phyloP scores from a whole-genome alignment of 2,329 filamentous ascomycete genomes.

The Mollisia scopiformis region DNA sequence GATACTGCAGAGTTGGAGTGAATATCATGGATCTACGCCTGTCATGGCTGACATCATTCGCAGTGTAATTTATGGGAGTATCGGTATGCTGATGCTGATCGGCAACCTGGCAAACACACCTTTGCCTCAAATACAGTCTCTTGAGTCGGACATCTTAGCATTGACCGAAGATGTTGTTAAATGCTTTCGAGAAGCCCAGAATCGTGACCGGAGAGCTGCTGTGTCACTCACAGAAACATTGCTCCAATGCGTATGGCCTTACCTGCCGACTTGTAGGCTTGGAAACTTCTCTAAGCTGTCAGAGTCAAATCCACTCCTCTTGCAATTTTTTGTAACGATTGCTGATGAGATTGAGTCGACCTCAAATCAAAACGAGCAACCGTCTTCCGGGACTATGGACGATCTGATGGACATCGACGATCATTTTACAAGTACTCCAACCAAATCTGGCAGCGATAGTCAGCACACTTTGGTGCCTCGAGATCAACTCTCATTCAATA shows the following conservation, averaged over 20 bases:
- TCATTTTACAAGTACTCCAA: constrained; percentile 63
- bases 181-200: constrained; percentile 19
- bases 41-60: constrained; percentile 34
- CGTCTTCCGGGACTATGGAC: constrained; percentile 32
- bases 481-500: constrained; percentile 33
- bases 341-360: constrained; percentile 25
- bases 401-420: constrained; percentile 71
- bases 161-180: constrained; percentile 26
- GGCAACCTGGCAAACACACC: constrained; percentile 25
- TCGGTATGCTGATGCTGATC: constrained; percentile 31
- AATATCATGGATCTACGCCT: constrained; percentile 27
- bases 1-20: constrained; percentile 32
- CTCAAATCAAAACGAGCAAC: neutral
- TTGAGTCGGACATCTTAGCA: constrained; percentile 21
- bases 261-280: constrained; percentile 30
- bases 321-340: constrained; percentile 29
- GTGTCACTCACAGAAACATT: constrained; percentile 24
- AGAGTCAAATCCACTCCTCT: constrained; percentile 25
- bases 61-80: constrained; percentile 31
- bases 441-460: constrained; percentile 45
- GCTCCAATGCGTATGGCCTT: constrained; percentile 33
- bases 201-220: neutral
- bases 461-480: constrained; percentile 44
- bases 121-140: constrained; percentile 19
- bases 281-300: constrained; percentile 21